phyloP scores from a whole-genome alignment of 2,329 filamentous ascomycete species.

The Colletotrichum neosansevieriae region DNA sequence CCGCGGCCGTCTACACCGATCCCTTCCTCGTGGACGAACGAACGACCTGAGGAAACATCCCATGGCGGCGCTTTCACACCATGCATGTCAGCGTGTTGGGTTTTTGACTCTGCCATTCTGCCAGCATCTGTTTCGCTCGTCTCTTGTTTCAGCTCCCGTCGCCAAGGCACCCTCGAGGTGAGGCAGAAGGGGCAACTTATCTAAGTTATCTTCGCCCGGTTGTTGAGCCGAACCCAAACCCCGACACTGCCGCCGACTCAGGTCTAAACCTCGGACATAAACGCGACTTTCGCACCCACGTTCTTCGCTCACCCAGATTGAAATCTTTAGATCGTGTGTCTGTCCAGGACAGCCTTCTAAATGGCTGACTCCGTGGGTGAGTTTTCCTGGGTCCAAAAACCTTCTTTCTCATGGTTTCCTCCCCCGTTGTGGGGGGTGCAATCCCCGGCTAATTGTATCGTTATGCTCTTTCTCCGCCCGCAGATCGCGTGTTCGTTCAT shows the following conservation, averaged over 20 bases:
- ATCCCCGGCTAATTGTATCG: slow-evolving; percentile 39
- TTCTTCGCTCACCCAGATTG: slow-evolving; percentile 9
- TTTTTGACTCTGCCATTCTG: slow-evolving; percentile 19
- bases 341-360: slow-evolving; percentile 32
- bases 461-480: slow-evolving; percentile 34
- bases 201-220: slow-evolving; percentile 29
- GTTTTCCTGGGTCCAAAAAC: slow-evolving; percentile 42
- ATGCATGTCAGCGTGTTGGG: slow-evolving; percentile 37
- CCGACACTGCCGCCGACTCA: slow-evolving; percentile 30
- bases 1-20: slow-evolving; percentile 14
- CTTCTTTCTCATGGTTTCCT: slow-evolving; percentile 19
- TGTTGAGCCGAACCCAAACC: slow-evolving; percentile 33
- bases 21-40: slow-evolving; percentile 21
- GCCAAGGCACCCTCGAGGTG: slow-evolving; percentile 29
- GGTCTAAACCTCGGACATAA: slow-evolving; percentile 23
- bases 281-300: slow-evolving; percentile 20
- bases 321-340: slow-evolving; percentile 1
- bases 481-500: slow-evolving; percentile 98
- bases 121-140: slow-evolving; percentile 25
- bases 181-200: slow-evolving; percentile 23
- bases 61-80: slow-evolving; percentile 37
- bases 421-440: slow-evolving; percentile 43
- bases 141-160: slow-evolving; percentile 13
- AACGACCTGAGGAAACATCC: slow-evolving; percentile 8
- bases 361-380: slow-evolving; percentile 56